Conservation (phyloP, 805 yeast genomes). For the Torulaspora microellipsoides region DNA sequence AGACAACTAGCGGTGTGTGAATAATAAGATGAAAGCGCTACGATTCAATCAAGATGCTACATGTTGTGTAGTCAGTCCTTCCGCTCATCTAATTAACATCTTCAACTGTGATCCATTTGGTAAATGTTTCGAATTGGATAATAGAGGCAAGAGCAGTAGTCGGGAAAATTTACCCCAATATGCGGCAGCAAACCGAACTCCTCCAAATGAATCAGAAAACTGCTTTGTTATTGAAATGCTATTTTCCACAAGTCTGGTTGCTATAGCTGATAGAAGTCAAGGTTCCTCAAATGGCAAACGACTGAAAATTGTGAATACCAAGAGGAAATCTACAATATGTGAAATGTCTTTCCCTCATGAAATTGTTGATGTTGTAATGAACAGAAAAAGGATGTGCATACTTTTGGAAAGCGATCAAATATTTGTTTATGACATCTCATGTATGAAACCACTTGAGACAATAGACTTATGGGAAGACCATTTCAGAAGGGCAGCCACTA, state of each 20-base stretch:
- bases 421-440: constrained; percentile 82
- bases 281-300: constrained; percentile 57
- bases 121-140: constrained; percentile 51
- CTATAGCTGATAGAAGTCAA: constrained; percentile 70
- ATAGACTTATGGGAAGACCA: constrained; percentile 42
- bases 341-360: constrained; percentile 82
- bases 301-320: constrained; percentile 64
- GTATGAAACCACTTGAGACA: constrained; percentile 75
- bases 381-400: constrained; percentile 76
- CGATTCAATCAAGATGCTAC: constrained; percentile 86
- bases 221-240: constrained; percentile 72
- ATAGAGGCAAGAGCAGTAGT: constrained; percentile 10
- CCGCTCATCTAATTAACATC: constrained; percentile 60
- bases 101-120: constrained; percentile 89
- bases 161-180: constrained; percentile 1
- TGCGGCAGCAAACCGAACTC: background rate
- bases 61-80: constrained; percentile 71
- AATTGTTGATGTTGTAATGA: constrained; percentile 68
- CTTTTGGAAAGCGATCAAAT: constrained; percentile 70
- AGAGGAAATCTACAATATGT: constrained; percentile 69
- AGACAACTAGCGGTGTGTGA: background rate
- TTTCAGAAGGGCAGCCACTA: constrained; percentile 6
- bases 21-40: constrained; percentile 40
- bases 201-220: constrained; percentile 38
- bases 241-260: constrained; percentile 80